Evolutionary conservation across 305 asterid genomes (phyloP).

Genomic region (Solanum aculeatissimum): DNA sequence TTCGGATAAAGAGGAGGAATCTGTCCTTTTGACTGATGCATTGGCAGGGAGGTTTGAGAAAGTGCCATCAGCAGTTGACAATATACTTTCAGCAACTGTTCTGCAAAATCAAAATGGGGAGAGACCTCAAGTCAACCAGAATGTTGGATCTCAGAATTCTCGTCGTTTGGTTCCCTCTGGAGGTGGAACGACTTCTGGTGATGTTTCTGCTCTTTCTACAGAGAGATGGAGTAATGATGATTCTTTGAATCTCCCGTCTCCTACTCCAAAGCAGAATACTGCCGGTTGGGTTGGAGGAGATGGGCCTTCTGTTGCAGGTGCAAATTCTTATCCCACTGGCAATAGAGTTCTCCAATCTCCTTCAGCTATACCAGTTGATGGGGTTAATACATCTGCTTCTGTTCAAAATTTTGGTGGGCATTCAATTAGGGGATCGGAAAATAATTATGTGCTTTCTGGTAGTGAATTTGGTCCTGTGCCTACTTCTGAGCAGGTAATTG

Average conservation of each 20-base stretch:
- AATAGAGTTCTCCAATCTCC: conserved; percentile 38
- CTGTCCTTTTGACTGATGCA: conserved; percentile 61
- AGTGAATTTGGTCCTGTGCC: conserved; percentile 34
- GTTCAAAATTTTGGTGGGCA: conserved; percentile 33
- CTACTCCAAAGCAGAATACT: conserved; percentile 50
- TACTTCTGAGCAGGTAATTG: conserved; percentile 28
- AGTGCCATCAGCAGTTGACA: conserved; percentile 29
- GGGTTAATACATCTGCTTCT: conserved; percentile 29
- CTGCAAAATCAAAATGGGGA: conserved; percentile 15
- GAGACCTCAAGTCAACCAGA: conserved; percentile 26
- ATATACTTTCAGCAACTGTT: conserved; percentile 9
- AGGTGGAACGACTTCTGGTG: conserved; percentile 10
- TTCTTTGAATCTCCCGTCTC: conserved; percentile 53
- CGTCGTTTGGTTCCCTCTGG: conserved; percentile 4
- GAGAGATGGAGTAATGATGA: conserved; percentile 43
- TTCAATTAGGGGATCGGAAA: conserved; percentile 8
- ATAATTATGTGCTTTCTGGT: conserved; percentile 8
- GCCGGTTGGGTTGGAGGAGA: conserved; percentile 27
- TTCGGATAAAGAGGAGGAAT: conserved; percentile 42
- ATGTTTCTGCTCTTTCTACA: conserved; percentile 22
- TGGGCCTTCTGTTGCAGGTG: conserved; percentile 19
- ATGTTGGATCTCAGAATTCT: conserved; percentile 11
- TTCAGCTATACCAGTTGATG: conserved; percentile 29
- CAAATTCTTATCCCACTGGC: conserved; percentile 29
- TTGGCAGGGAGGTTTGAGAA: conserved; percentile 63